phyloP scores from a whole-genome alignment of 2,329 filamentous ascomycete species.

The Calonectria pauciramosa region DNA sequence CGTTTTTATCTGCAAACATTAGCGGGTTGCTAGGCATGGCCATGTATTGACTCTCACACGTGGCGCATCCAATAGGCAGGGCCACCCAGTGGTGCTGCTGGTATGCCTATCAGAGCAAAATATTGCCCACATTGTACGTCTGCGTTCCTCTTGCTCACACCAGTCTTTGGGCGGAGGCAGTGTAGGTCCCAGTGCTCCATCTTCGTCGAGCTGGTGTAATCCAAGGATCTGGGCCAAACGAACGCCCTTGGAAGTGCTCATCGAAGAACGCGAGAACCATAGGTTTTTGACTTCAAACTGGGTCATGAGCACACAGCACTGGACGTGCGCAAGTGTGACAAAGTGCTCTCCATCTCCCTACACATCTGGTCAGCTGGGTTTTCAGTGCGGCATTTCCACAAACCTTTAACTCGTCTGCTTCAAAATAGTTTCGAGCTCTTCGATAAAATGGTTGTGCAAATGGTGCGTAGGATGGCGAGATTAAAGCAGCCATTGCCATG shows the following conservation, averaged over 20 bases:
- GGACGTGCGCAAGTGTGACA: slow-evolving; percentile 76
- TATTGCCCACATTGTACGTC: slow-evolving; percentile 84
- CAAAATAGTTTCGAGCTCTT: slow-evolving; percentile 39
- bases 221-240: slow-evolving; percentile 85
- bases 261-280: slow-evolving; percentile 85
- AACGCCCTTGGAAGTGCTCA: slow-evolving; percentile 79
- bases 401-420: slow-evolving; percentile 42
- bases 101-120: slow-evolving; percentile 86
- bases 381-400: accelerated
- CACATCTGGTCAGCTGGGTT: not conserved
- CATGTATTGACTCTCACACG: slow-evolving; percentile 59
- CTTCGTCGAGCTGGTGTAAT: slow-evolving; percentile 79
- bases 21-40: not conserved
- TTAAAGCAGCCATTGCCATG: slow-evolving; percentile 34
- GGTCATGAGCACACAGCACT: slow-evolving; percentile 79
- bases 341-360: slow-evolving; percentile 44
- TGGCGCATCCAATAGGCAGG: slow-evolving; percentile 79
- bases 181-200: slow-evolving; percentile 77
- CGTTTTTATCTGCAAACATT: slow-evolving; percentile 70
- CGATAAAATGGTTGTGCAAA: slow-evolving; percentile 38
- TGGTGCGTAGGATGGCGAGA: slow-evolving; percentile 27
- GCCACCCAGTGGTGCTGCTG: slow-evolving; percentile 90
- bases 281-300: slow-evolving; percentile 86
- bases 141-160: slow-evolving; percentile 79
- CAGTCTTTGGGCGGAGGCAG: slow-evolving; percentile 81